These are phyloP conservation scores for Comarum palustre DNA, from an alignment of 306 rosid genomes.

Conservation along the genomic window DNA sequence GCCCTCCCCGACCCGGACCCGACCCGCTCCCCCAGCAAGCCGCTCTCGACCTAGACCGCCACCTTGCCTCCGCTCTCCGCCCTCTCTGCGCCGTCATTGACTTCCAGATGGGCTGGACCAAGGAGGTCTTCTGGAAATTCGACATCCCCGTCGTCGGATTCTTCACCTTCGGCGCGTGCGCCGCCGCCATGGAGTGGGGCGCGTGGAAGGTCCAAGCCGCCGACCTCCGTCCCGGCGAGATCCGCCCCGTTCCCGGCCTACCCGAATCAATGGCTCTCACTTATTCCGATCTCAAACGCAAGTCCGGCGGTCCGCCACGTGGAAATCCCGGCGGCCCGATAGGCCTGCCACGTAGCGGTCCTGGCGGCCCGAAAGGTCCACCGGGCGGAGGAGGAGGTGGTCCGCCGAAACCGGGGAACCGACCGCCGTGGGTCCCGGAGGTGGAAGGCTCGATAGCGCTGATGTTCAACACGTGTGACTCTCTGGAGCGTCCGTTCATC, in stretches of 20 bases:
- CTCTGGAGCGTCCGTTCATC: conserved; percentile 20
- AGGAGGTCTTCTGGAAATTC: conserved; percentile 18
- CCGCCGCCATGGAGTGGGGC: conserved; percentile 28
- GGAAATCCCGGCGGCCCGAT: no score
- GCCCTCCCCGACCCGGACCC: conserved; percentile 9
- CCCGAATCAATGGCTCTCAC: conserved; percentile 13
- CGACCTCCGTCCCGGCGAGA: conserved; percentile 6
- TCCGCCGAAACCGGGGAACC: conserved; percentile 23
- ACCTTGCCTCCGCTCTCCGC: background rate
- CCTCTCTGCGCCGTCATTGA: conserved; percentile 17
- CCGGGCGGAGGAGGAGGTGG: conserved; percentile 4
- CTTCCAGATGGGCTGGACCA: conserved; percentile 25
- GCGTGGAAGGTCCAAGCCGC: conserved; percentile 18
- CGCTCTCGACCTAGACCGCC: conserved; percentile 15
- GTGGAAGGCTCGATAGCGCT: conserved; percentile 16
- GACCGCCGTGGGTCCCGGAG: conserved; percentile 26
- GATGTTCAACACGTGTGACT: conserved; percentile 28
- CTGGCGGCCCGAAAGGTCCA: background rate
- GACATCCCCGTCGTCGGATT: conserved; percentile 14
- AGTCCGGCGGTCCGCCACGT: conserved; percentile 6
- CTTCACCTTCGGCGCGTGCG: conserved; percentile 19
- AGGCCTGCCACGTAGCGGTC: no score
- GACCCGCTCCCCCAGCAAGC: conserved; percentile 13
- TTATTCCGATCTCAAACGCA: conserved; percentile 13
- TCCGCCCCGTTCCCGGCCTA: conserved; percentile 14